Base-by-base conservation (phyloP, 2,329 filamentous ascomycete genomes). In the Aspergillus ochraceus region DNA sequence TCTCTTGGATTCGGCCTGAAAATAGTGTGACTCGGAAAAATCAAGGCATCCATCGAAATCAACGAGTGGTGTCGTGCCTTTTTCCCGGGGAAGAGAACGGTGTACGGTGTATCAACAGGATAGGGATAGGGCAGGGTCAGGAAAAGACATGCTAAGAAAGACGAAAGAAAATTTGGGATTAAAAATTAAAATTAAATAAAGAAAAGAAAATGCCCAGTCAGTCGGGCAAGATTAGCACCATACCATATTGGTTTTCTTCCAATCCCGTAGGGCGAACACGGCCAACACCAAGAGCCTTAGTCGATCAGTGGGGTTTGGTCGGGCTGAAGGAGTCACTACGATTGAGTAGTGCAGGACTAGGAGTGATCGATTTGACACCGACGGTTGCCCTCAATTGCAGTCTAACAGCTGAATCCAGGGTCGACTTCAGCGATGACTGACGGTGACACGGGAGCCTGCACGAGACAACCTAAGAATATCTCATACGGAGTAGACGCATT, bases 271-370 rank as follows among this genome's bases (percentile, higher is more conserved):
- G 61, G 55, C 55, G 42, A 47, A 51, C 46, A 42, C 61, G 61
- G 59, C 61, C 59, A 59, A 60, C 55, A 49, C 61, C 61, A 59
- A 63, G 59, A 63, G 49, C 50, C 32, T 57, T 61, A 61, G 59
- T 57, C 57, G 57, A 61, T 63, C 59, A 59, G 60, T 61, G 60
- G 60, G 57, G 60, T 54, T 19, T 20, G 24, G 26, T 54, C 53
- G 57, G 45, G 54, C 57, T 61, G 60, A 61, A 36, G 54, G 45
- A 54, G 45, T 42, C 52, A 51, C 30, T 51, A 49, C 42, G n/a
- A 39, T 24, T 19, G 9, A 14, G 29, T 42, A 17, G 26, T 52
- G 49, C 32, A 57, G 22, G 52, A n/a, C 30, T 42, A 51, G 26
- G 22, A 19, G 24, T 10, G 12, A 26, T 51, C 50, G 36, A 42